phyloP scores from a whole-genome alignment of 257 asterid genomes.

The Vinca minor region DNA sequence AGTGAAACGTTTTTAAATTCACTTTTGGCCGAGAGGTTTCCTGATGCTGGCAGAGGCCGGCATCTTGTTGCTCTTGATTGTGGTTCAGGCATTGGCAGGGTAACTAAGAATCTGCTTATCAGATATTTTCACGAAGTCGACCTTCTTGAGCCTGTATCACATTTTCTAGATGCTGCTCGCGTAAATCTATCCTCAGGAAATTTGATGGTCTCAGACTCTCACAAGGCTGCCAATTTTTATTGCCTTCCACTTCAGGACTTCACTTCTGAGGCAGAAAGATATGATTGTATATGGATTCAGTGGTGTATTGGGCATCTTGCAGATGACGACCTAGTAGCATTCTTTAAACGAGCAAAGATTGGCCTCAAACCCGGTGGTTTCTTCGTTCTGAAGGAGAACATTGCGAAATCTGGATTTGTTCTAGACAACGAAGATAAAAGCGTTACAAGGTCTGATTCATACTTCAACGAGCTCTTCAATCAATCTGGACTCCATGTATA shows the following conservation, averaged over 20 bases:
- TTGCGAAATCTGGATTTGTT: conserved; percentile 76
- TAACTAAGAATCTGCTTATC: conserved; percentile 75
- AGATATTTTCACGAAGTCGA: conserved; percentile 90
- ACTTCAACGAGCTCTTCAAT: conserved; percentile 76
- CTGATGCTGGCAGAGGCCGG: conserved; percentile 47
- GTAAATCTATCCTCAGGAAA: conserved; percentile 60
- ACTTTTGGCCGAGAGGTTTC: conserved; percentile 58
- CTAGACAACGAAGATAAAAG: conserved; percentile 89
- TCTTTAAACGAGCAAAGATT: conserved; percentile 83
- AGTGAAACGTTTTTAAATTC: conserved; percentile 69
- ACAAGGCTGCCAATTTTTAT: conserved; percentile 75
- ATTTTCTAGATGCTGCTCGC: conserved; percentile 88
- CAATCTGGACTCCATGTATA: conserved; percentile 69
- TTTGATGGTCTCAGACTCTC: conserved; percentile 46
- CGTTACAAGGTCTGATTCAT: conserved; percentile 76
- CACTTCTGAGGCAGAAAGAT: conserved; percentile 75
- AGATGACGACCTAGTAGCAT: conserved; percentile 78
- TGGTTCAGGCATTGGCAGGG: conserved; percentile 94
- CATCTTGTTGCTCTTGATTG: conserved; percentile 85
- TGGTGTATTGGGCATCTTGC: conserved; percentile 99
- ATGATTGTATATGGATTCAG: conserved; percentile 89
- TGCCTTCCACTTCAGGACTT: conserved; percentile 89
- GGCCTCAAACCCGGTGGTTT: conserved; percentile 89
- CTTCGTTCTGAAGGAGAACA: conserved; percentile 79
- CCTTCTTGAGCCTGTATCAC: conserved; percentile 89